A percentile compares a stretch with the other conserved stretches of the same genome.
These are phyloP conservation scores for Trichoderma koningiopsis DNA, from an alignment of 2,329 filamentous ascomycete species.

Conservation along the genomic window DNA sequence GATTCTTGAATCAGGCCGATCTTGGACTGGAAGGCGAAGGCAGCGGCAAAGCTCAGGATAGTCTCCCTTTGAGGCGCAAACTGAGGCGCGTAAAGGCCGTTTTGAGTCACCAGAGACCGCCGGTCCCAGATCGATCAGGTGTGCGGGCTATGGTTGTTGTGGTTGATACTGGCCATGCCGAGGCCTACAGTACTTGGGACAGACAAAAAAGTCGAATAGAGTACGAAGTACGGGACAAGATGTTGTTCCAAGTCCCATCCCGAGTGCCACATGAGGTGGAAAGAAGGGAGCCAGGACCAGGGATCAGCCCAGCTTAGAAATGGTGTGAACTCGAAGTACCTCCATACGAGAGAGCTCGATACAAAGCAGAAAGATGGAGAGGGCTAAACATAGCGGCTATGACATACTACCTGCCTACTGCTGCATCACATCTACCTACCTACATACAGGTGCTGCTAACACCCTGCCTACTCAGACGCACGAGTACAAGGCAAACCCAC, in stretches of 20 bases:
- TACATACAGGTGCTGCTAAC: not conserved
- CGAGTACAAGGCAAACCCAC: conserved; percentile 8
- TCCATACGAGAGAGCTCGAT: not conserved
- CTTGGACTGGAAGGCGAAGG: not conserved
- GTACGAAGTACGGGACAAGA: conserved; percentile 22
- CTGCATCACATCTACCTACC: conserved; percentile 18
- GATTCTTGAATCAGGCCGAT: not conserved
- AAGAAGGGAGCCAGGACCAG: conserved; percentile 11
- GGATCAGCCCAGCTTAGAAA: conserved; percentile 19
- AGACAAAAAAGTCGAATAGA: conserved; percentile 8
- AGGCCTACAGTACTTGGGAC: conserved; percentile 10
- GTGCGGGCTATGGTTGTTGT: conserved; percentile 5
- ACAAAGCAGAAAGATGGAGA: conserved; percentile 19
- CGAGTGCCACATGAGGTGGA: conserved; percentile 25
- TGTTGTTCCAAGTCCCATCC: conserved; percentile 19
- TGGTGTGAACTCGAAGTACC: conserved; percentile 4
- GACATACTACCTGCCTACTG: conserved; percentile 4
- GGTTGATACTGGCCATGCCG: conserved; percentile 17
- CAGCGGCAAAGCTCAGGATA: not conserved
- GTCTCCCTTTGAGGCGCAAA: conserved; percentile 2
- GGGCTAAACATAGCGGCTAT: conserved; percentile 19
- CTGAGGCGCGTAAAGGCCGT: conserved; percentile 9
- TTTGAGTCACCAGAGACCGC: conserved; percentile 20
- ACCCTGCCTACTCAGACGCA: conserved; percentile 1
- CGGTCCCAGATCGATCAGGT: conserved; percentile 8